Evolutionary conservation across 2,329 filamentous ascomycete species (phyloP), one percentile per base, ranked within the genome.

Genomic region (Talaromyces marneffei): DNA sequence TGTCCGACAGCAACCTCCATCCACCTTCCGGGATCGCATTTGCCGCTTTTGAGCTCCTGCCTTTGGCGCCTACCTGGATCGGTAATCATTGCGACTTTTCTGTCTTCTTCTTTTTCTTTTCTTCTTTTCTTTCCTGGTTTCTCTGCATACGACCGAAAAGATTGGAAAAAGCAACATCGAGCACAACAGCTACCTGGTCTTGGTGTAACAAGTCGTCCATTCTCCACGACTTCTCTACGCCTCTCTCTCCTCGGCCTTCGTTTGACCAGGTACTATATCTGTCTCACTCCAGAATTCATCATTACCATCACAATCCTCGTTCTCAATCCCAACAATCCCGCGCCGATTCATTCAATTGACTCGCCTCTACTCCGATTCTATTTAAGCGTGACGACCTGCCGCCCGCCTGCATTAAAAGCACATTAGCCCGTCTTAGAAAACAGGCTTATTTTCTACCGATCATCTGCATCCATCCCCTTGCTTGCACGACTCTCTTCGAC

Each of bases 331-430:
- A 52, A 33, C 48, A 20, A 16, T 14, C 20, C 18, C 33, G 48
- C 27, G 23, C n/a, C n/a, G 10, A 18, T 31, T 18, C 12, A 29
- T 18, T 23, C 25, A 31, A 14, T 18, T 9, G 16, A 14, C 9
- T 52, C 48, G 29, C 29, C n/a, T 52, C 18, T 33, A 33, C 18
- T 52, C 48, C 42, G 27, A 52, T 35, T 52, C 18, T 35, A 18
- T 29, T 20, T 29, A 58, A 35, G 40, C 42, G 56, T 58, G 40
- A 58, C 56, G 42, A 58, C 56, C 56, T 50, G 56, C 42, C 37
- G 4, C n/a, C 29, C 12, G 12, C 35, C 31, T 48, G 40, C 29
- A 57, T 46, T 37, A 10, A 16, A 57, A 57, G 42, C 40, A 35
- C 42, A 50, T 58, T 46, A 37, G 46, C 56, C 33, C 48, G 29